These are phyloP conservation scores for Linderina pennispora DNA, from an alignment of 192 early-diverging fungal species.

Conservation along the genomic window DNA sequence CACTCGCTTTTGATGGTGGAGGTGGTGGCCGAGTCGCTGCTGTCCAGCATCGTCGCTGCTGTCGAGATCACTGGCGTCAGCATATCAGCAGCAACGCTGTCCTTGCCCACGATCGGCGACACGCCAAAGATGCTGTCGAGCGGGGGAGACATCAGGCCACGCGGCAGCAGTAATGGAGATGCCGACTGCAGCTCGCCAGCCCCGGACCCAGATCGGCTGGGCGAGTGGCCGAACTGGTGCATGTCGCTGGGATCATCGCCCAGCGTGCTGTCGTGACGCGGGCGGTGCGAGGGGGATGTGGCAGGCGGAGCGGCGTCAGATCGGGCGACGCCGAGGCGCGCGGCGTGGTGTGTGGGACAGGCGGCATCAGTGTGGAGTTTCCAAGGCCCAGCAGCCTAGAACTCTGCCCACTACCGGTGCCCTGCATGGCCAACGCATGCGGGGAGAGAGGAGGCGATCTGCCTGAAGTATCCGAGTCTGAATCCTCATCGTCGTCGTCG, in stretches of 20 bases:
- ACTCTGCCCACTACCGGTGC: too few relatives aligned
- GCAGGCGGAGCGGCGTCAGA: conserved; percentile 25
- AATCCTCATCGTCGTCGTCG: background rate
- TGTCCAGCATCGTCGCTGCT: conserved; percentile 1
- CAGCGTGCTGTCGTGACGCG: background rate
- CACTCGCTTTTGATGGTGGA: too few relatives aligned
- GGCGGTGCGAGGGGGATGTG: conserved; percentile 19
- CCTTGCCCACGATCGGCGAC: conserved; percentile 18
- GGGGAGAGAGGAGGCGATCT: too few relatives aligned
- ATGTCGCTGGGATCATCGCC: background rate
- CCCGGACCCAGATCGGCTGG: too few relatives aligned
- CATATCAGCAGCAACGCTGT: conserved; percentile 13
- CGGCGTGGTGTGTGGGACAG: conserved; percentile 23
- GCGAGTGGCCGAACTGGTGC: background rate
- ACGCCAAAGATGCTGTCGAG: conserved; percentile 31
- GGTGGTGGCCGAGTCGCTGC: background rate
- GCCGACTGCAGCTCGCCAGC: conserved; percentile 21
- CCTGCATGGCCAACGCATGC: too few relatives aligned
- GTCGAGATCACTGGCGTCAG: conserved; percentile 5
- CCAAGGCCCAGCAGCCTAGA: too few relatives aligned
- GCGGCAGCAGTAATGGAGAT: conserved; percentile 25
- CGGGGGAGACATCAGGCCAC: conserved; percentile 20
- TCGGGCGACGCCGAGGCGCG: conserved; percentile 34
- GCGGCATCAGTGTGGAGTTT: conserved; percentile 8
- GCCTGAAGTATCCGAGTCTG: too few relatives aligned